Base-by-base conservation (phyloP, 352 stramenopile genomes). In the Aphanomyces astaci region DNA sequence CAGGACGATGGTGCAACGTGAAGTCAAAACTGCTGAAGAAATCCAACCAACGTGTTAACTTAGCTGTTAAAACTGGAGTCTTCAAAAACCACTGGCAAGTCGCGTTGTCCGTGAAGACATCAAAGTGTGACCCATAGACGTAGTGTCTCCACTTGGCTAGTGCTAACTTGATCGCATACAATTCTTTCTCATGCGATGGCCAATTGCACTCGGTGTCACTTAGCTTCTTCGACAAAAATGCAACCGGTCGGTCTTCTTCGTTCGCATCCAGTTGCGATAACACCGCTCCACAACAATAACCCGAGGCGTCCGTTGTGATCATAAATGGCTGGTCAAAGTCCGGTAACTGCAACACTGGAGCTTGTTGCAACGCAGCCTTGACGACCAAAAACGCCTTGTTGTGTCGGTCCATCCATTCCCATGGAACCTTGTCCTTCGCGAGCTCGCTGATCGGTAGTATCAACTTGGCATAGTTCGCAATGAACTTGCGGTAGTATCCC, bases 271-370 rank as follows among this genome's bases (percentile, higher is more conserved):
- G 7, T 22, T 69, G 40, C 25, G 52, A 66, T 36, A 67, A 49
- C 1, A 63, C 27, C 19, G 25, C 67, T 51, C 67, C 55, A 22
- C 70, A 32, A 45, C 67, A 72, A 54, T 72, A 62, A 15, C 2
- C 39, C 17, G 64, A 77, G 0, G 73, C 71, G 28, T 83, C 76
- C 0, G 66, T 79, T 1, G 68, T 79, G 24, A 62, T 39, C 28
- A 62, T 62, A 28, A 62, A 62, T 7, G 24, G 10, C 22, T 39
- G 10, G 28, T 62, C 28, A 22, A 40, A 62, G 52, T 62, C 27
- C 0, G 52, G 52, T 22, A 62, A 40, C 31, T 62, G 52, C 10
- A 62, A 25, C 1, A 62, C 52, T 39, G 52, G 25, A 24, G 52
- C 24, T 31, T 62, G 52, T 28, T 62, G 52, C 3, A 62, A 28